phyloP scores from a whole-genome alignment of 1,284 basidiomycete genomes.

The Leccinum subspadiceum region DNA sequence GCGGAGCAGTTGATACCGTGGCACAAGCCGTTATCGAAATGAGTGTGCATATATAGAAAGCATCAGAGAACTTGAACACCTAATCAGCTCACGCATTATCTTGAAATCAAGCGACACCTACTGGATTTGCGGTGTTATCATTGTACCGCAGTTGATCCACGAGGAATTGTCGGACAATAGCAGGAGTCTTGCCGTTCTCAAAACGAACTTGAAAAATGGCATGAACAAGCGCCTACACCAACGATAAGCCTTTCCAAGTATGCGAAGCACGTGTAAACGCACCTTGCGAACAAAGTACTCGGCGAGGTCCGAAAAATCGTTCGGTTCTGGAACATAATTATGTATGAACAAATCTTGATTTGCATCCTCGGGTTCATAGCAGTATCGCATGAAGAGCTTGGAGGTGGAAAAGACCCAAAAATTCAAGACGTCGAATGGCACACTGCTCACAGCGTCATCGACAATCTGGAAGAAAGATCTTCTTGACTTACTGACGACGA shows the following conservation, averaged over 20 bases:
- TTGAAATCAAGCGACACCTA: slow-evolving; percentile 40
- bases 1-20: slow-evolving; percentile 68
- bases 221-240: slow-evolving; percentile 64
- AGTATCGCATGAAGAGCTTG: slow-evolving; percentile 93
- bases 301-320: slow-evolving; percentile 89
- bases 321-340: slow-evolving; percentile 87
- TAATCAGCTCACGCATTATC: slow-evolving; percentile 12
- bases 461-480: no score
- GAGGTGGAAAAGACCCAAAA: no score
- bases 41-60: slow-evolving; percentile 86
- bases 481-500: no score
- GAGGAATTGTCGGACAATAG: slow-evolving; percentile 86
- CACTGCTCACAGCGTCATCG: no score
- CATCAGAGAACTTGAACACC: slow-evolving; percentile 78
- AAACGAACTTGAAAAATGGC: slow-evolving; percentile 86
- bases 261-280: slow-evolving; percentile 7
- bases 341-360: slow-evolving; percentile 81
- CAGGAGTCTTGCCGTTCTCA: slow-evolving; percentile 82
- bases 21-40: slow-evolving; percentile 82
- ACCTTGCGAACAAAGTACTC: slow-evolving; percentile 97
- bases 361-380: slow-evolving; percentile 80
- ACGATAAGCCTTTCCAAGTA: slow-evolving; percentile 7
- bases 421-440: no score
- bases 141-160: slow-evolving; percentile 91
- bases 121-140: slow-evolving; percentile 90